These are phyloP conservation scores for Byssoonygena ceratinophila DNA, from an alignment of 2,329 filamentous ascomycete genomes.

Conservation along the genomic window DNA sequence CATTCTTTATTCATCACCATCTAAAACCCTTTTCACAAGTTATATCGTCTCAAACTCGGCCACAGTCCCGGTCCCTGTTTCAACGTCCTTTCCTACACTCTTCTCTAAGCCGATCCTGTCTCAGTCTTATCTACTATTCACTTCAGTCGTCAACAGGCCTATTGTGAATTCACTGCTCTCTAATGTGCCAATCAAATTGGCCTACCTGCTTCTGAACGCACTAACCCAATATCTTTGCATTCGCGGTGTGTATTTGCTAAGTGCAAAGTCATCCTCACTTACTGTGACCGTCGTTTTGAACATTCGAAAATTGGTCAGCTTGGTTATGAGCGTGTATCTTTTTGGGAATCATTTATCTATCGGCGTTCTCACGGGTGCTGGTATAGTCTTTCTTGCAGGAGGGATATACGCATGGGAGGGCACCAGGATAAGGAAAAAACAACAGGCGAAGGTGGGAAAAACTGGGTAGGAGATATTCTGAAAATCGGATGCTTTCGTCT, in stretches of 20 bases:
- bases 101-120: slow-evolving; percentile 39
- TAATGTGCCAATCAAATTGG: slow-evolving; percentile 27
- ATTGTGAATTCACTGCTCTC: slow-evolving; percentile 22
- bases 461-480: background rate
- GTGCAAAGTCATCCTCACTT: slow-evolving; percentile 75
- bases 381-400: slow-evolving; percentile 82
- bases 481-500: background rate
- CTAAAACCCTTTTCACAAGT: slow-evolving; percentile 50
- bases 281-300: slow-evolving; percentile 96
- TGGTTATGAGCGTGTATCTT: slow-evolving; percentile 82
- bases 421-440: slow-evolving; percentile 25
- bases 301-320: slow-evolving; percentile 82
- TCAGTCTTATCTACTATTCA: slow-evolving; percentile 22
- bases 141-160: slow-evolving; percentile 18
- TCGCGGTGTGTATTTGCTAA: slow-evolving; percentile 87
- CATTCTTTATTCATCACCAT: background rate
- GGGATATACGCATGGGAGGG: slow-evolving; percentile 75
- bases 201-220: slow-evolving; percentile 44
- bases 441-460: slow-evolving; percentile 7
- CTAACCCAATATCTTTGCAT: slow-evolving; percentile 92
- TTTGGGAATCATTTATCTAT: slow-evolving; percentile 75
- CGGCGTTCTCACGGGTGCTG: slow-evolving; percentile 69
- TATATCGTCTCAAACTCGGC: slow-evolving; percentile 37
- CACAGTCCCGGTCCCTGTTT: background rate
- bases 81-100: background rate